A percentile compares a stretch with the other conserved stretches of the same genome.
Conservation (phyloP, 1,284 basidiomycete genomes). For the Cutaneotrichosporon mucoides region DNA sequence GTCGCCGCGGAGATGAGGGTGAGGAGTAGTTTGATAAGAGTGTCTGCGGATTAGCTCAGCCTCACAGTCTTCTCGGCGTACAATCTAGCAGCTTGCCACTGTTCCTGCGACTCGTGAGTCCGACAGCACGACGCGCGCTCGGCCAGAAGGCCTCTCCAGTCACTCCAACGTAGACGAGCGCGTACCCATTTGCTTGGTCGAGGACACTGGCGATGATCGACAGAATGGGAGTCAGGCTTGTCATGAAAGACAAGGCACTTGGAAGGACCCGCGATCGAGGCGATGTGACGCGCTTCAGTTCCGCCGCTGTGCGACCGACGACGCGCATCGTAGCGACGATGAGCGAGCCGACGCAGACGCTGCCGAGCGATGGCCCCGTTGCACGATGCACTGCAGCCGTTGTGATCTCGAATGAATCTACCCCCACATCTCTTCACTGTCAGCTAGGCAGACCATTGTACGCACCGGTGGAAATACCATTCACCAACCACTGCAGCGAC, state of each 20-base stretch:
- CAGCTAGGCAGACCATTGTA: slow-evolving; percentile 1
- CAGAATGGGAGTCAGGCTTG: slow-evolving; percentile 47
- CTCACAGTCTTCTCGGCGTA: slow-evolving; percentile 7
- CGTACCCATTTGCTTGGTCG: slow-evolving; percentile 73
- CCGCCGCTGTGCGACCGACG: slow-evolving; percentile 38
- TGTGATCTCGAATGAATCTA: slow-evolving; percentile 57
- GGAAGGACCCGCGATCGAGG: slow-evolving; percentile 37
- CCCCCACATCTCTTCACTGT: slow-evolving; percentile 47
- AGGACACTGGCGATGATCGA: slow-evolving; percentile 58
- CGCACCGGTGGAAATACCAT: slow-evolving; percentile 84
- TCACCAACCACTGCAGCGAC: slow-evolving; percentile 79
- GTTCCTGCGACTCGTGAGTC: slow-evolving; percentile 43
- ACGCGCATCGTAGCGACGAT: slow-evolving; percentile 65
- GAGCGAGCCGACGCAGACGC: slow-evolving; percentile 68
- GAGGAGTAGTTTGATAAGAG: slow-evolving; percentile 62
- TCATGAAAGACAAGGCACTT: slow-evolving; percentile 50
- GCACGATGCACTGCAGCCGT: slow-evolving; percentile 74
- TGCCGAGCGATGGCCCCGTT: slow-evolving; percentile 74
- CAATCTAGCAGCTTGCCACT: slow-evolving; percentile 47
- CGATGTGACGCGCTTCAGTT: slow-evolving; percentile 36
- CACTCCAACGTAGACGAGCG: slow-evolving; percentile 77
- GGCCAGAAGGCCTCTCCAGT: slow-evolving; percentile 80
- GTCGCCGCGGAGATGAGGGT: slow-evolving; percentile 70
- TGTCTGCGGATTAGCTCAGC: slow-evolving; percentile 37
- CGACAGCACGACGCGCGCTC: slow-evolving; percentile 64